Base-by-base conservation (phyloP, 768 basidiomycete genomes). In the Rhodocollybia butyracea region DNA sequence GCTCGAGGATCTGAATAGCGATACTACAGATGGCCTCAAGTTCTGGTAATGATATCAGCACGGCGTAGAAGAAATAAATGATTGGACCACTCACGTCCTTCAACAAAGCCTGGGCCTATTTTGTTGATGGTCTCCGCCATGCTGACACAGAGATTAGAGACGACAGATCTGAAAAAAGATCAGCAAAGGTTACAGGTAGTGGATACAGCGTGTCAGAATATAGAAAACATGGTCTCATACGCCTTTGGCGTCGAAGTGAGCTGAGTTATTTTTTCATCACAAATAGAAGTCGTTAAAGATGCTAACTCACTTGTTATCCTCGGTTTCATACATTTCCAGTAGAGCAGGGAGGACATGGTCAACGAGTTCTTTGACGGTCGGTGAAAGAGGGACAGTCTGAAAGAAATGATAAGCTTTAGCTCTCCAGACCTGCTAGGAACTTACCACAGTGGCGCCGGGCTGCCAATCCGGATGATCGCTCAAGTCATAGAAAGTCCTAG, bases 121-220 rank as follows among this genome's bases (percentile, higher is more conserved):
- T 89, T 90, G 75, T 85, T 92, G 73, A 95, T 87, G 2, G 92
- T 91, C 72, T 98, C 94, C 11, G 91, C 88, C 52, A 99, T 82
- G 55, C 89, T 88, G 59, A 90, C 80, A 68, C 94, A 98, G 29
- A 98, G 78, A 39, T 89, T 76, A 51, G 93, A 88, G 36, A 89
- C 94, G 55, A 98, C 96, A 58, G 83, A 81, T 76, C 94, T 96
- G 61, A 45, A 63, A 55, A 63, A 24, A 60, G 34, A 50, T 10
- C 40, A 74, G 69, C 51, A 60, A 56, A 58, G 51, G 22, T 24
- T 31, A 6, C 22, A 11, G 52, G 41, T 42, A 43, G 40, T 15
- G n/a, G 17, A 12, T 27, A 40, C 51, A 15, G n/a, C 54, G 8
- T 30, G 53, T 59, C 45, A 56, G 51, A 43, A 46, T 54, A 24